phyloP scores from a whole-genome alignment of 2,329 filamentous ascomycete genomes.

The Fusarium ambrosium region DNA sequence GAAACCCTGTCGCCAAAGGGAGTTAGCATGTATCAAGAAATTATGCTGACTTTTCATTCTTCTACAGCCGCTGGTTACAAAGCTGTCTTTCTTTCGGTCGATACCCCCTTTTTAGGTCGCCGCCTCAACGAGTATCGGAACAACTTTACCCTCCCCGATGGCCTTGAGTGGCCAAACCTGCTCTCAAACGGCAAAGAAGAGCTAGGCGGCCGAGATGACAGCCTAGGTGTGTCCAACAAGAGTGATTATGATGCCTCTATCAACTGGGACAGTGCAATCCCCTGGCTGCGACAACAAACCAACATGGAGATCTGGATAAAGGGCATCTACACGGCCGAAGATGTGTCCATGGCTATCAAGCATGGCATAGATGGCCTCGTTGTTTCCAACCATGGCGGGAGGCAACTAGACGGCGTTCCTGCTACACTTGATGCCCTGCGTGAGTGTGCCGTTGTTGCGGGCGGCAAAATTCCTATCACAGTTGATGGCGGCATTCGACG shows the following conservation, averaged over 20 bases:
- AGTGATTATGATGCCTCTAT: not conserved
- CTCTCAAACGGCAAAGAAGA: constrained; percentile 45
- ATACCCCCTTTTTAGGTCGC: constrained; percentile 65
- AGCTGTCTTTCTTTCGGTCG: constrained; percentile 69
- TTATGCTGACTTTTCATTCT: not conserved
- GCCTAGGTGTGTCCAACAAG: constrained; percentile 38
- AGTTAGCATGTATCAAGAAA: not conserved
- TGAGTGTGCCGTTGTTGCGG: constrained; percentile 18
- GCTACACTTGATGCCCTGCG: not conserved
- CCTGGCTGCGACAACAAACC: constrained; percentile 67
- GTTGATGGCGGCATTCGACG: constrained; percentile 48
- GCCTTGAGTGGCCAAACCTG: constrained; percentile 50
- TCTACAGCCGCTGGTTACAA: constrained; percentile 54
- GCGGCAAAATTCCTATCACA: constrained; percentile 69
- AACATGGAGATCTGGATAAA: constrained; percentile 57
- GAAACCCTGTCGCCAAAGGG: not conserved
- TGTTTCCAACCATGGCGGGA: not conserved
- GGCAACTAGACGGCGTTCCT: not conserved
- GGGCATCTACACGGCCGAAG: not conserved
- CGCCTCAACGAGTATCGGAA: constrained; percentile 60
- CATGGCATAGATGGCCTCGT: not conserved
- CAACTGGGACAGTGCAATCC: constrained; percentile 60
- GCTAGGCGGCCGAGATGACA: not conserved
- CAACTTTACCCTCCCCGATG: constrained; percentile 62
- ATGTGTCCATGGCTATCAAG: not conserved